Percentiles rank a stretch among this genome's conserved stretches.
phyloP scores from a whole-genome alignment of 257 asterid genomes.

The Solanum sparsipilum region DNA sequence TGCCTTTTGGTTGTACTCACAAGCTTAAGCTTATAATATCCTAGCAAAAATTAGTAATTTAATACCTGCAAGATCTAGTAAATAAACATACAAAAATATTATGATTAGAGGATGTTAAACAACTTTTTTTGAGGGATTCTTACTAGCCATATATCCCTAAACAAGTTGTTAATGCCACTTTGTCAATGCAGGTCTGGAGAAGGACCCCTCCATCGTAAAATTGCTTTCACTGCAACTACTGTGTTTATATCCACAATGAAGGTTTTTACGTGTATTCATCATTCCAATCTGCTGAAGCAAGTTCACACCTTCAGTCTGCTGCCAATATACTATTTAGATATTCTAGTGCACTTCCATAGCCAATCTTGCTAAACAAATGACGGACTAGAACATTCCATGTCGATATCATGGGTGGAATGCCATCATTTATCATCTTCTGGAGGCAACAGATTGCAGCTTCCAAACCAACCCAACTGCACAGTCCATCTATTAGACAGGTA shows the following conservation, averaged over 20 bases:
- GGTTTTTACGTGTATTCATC: not conserved
- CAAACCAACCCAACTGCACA: slow-evolving; percentile 27
- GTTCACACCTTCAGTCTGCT: not conserved
- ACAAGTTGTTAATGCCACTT: not conserved
- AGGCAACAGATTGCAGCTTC: slow-evolving; percentile 40
- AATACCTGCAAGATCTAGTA: not conserved
- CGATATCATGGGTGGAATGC: slow-evolving; percentile 47
- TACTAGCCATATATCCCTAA: not conserved
- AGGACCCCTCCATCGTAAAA: not conserved
- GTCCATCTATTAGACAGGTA: slow-evolving; percentile 48
- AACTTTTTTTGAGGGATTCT: not conserved
- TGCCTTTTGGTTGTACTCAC: not conserved
- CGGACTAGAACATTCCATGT: slow-evolving; percentile 67
- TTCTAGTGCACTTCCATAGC: slow-evolving; percentile 24
- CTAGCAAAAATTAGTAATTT: not conserved
- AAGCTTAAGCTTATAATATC: not conserved
- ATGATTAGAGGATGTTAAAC: not conserved
- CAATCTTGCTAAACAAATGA: slow-evolving; percentile 37
- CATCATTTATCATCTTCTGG: slow-evolving; percentile 51
- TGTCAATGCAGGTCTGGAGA: not conserved
- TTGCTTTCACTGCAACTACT: not conserved
- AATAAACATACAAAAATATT: not conserved
- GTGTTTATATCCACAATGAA: not conserved
- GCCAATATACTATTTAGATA: slow-evolving; percentile 28
- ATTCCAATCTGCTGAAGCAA: not conserved